phyloP scores from a whole-genome alignment of 1,139 yeast genomes.

The Groenewaldozyma auringiensis region DNA sequence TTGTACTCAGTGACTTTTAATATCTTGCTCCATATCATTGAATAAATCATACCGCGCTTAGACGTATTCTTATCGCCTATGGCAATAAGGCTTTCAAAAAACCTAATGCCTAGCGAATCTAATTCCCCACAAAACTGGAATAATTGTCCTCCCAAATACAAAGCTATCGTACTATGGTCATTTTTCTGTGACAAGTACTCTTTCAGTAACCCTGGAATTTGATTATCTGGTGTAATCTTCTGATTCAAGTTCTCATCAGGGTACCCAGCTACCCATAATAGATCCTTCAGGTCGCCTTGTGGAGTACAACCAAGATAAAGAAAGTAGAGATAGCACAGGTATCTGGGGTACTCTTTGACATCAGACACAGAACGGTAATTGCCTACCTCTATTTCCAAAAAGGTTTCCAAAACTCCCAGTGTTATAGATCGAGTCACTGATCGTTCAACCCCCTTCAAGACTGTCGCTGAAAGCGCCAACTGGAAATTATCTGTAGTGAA shows the following conservation, averaged over 20 bases:
- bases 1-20: slow-evolving; percentile 19
- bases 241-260: slow-evolving; percentile 29
- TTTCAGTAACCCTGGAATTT: slow-evolving; percentile 43
- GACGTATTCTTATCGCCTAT: slow-evolving; percentile 28
- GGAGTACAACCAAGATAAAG: slow-evolving; percentile 46
- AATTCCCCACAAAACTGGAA: slow-evolving; percentile 45
- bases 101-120: slow-evolving; percentile 47
- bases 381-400: slow-evolving; percentile 43
- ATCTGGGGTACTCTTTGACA: slow-evolving; percentile 17
- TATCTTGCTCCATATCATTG: slow-evolving; percentile 19
- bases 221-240: slow-evolving; percentile 30
- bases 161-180: slow-evolving; percentile 38
- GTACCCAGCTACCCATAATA: slow-evolving; percentile 43
- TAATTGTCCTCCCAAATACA: slow-evolving; percentile 47
- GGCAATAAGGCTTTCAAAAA: slow-evolving; percentile 43
- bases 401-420: slow-evolving; percentile 41
- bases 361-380: slow-evolving; percentile 17
- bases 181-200: slow-evolving; percentile 43
- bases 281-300: slow-evolving; percentile 41
- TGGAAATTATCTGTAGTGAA: slow-evolving; percentile 45
- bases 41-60: slow-evolving; percentile 21
- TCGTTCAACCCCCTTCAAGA: slow-evolving; percentile 56
- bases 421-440: slow-evolving; percentile 57
- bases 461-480: slow-evolving; percentile 43
- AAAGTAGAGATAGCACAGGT: slow-evolving; percentile 45